Conservation (phyloP, 2,329 filamentous ascomycete genomes). For the Aspergillus japonicus region DNA sequence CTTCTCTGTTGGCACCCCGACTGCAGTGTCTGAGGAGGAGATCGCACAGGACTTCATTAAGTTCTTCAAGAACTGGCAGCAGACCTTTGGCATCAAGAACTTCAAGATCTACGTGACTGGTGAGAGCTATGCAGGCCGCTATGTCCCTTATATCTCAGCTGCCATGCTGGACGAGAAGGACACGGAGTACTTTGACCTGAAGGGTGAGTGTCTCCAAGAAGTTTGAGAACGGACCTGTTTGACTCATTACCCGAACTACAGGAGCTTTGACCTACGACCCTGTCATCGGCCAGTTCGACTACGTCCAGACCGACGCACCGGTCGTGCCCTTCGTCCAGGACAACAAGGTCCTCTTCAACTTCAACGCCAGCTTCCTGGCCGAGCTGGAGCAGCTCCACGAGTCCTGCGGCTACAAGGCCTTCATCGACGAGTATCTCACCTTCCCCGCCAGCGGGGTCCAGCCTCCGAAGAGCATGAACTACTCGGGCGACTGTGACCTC, state of each 20-base stretch:
- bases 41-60: conserved; percentile 69
- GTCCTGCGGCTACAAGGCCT: conserved; percentile 48
- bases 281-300: conserved; percentile 46
- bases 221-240: background rate
- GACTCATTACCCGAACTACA: conserved; percentile 9
- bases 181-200: conserved; percentile 65
- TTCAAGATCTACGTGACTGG: conserved; percentile 73
- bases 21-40: conserved; percentile 65
- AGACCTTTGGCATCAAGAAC: conserved; percentile 65
- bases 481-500: conserved; percentile 54
- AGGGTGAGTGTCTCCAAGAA: conserved; percentile 43
- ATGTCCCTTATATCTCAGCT: conserved; percentile 71
- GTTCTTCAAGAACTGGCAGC: conserved; percentile 76
- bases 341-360: conserved; percentile 45
- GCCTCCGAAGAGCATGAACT: conserved; percentile 59
- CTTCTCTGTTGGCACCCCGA: conserved; percentile 65
- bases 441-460: conserved; percentile 48
- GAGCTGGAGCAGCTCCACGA: conserved; percentile 43
- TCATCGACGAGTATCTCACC: conserved; percentile 53
- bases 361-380: conserved; percentile 46
- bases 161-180: conserved; percentile 71
- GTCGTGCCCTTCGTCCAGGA: conserved; percentile 45
- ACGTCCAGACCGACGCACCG: conserved; percentile 34
- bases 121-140: conserved; percentile 69
- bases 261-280: conserved; percentile 71